Conservation (phyloP, 352 stramenopile species). For the Pythium graminicola region DNA sequence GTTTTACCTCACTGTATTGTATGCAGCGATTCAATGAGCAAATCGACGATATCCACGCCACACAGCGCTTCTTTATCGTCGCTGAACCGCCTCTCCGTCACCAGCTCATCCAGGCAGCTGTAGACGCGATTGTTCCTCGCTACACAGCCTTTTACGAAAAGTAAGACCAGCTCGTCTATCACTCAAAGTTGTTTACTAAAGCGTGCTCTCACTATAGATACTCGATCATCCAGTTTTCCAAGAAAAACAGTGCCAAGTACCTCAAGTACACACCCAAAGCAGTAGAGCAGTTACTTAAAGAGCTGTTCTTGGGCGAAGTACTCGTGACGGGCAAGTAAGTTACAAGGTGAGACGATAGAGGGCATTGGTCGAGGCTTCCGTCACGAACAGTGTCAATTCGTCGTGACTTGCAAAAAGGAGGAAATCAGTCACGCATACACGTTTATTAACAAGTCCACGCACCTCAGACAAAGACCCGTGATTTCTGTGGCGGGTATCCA, state of each 20-base stretch:
- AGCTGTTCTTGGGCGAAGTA: conserved; percentile 70
- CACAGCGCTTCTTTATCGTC: conserved; percentile 74
- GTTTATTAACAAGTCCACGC: not conserved
- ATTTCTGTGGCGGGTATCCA: conserved; percentile 62
- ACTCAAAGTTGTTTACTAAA: not conserved
- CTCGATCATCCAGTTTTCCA: conserved; percentile 88
- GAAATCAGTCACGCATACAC: not conserved
- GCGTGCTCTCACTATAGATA: conserved; percentile 51
- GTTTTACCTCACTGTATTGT: too few relatives aligned
- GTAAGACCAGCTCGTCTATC: conserved; percentile 19
- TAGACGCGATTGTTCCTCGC: conserved; percentile 74
- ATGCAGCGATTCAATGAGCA: conserved; percentile 65
- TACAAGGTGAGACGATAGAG: conserved; percentile 35
- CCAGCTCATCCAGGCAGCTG: conserved; percentile 76
- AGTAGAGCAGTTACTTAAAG: conserved; percentile 70
- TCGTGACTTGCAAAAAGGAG: conserved; percentile 44
- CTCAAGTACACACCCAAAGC: conserved; percentile 85
- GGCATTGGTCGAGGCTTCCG: conserved; percentile 67
- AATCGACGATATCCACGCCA: conserved; percentile 61
- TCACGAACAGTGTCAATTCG: conserved; percentile 57
- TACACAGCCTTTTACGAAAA: conserved; percentile 92
- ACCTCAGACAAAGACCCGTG: conserved; percentile 72
- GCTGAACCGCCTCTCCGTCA: conserved; percentile 81
- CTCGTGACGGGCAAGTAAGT: conserved; percentile 17
- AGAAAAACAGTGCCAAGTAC: conserved; percentile 86